Base-by-base conservation (phyloP, 139 green algal species). In the Haematococcus sp. region DNA sequence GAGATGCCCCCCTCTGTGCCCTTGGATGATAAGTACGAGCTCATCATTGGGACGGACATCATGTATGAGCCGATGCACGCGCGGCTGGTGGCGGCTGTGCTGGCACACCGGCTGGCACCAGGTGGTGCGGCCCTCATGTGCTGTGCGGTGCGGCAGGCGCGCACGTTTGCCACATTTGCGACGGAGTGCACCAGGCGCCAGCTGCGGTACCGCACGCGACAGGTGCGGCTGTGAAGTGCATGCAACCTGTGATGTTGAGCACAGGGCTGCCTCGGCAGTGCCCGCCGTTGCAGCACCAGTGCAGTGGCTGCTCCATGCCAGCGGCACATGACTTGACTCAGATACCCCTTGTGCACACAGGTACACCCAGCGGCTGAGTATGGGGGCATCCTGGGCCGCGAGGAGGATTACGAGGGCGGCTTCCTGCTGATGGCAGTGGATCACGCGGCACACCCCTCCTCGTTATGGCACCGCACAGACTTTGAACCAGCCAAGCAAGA, bases 31-130 rank as follows among this genome's bases (percentile, higher is more conserved):
- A 71, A 54, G 4, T 95, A 89, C 73, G 55, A 81, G 0, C 70
- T 95, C 0, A 79, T 95, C 2, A 60, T 95, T 25, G 91, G 86
- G 0, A 91, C 82, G 5, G 91, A 95, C 65, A 77, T 94, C 13
- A 82, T 95, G 79, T 95, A 95, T 72, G 91, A 95, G 80, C 55
- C 34, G 13, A 51, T 34, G 7, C 87, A 92, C 66, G 81, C 85
- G 0, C 20, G 44, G 43, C 76, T 92, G 27, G 83, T 95, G 43
- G 84, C 90, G 23, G 82, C 88, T 3, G 86, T 87, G 15, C 22
- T 95, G n/a, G 71, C 66, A 43, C 84, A 91, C 58, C 66, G 88
- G 3, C 64, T 94, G 32, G 40, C 56, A 11, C 77, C 70, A 1
- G 86, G 77, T 4, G 86, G 89, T 7, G 56, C 64, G 7, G 82